Base-by-base conservation (phyloP, 2,329 filamentous ascomycete genomes). In the Gremmenia infestans region DNA sequence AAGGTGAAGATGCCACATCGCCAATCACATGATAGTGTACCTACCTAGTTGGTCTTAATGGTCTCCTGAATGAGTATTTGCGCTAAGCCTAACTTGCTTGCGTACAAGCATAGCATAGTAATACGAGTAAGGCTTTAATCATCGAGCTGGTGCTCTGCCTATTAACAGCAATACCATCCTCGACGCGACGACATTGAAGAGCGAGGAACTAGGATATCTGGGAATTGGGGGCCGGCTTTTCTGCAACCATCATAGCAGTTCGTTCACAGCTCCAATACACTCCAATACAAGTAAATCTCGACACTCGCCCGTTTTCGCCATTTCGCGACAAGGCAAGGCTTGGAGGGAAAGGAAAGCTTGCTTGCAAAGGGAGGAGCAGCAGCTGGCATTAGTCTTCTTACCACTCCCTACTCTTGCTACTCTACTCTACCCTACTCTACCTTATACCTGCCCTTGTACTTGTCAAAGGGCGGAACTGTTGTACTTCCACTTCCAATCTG, bases 401-500 rank as follows among this genome's bases (percentile, higher is more conserved):
- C 15, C 39, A 52, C 54, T 32, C 28, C 9, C 28, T 32, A 32
- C 28, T 32, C 4, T 9, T 32, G 28, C 28, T 32, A 32, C 28
- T 32, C 28, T 32, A 32, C 28, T 12, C 28, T 23, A 45, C 42
- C 42, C n/a, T 23, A 45, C 42, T 17, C 19, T 45, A 17, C 42
- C 15, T 22, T 35, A 11, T 25, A 57, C 51, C 54, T 42, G 50
- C 49, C 52, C 49, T 61, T 60, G 62, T 54, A 57, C 58, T 55
- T 63, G 62, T 60, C 55, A 58, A 51, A 22, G n/a, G 60, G 57
- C 60, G 56, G 54, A 61, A 56, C 43, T 61, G 54, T 63, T 66
- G 47, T 60, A 45, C 42, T 45, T 45, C 42, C 58, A 48, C 53
- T 61, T 61, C 52, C 53, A 40, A 56, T 55, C 46, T 60, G 37